Evolutionary conservation across 495 filamentous ascomycete genomes (phyloP), one percentile per base, ranked within the genome.

Genomic region (Aspergillus nanangensis): DNA sequence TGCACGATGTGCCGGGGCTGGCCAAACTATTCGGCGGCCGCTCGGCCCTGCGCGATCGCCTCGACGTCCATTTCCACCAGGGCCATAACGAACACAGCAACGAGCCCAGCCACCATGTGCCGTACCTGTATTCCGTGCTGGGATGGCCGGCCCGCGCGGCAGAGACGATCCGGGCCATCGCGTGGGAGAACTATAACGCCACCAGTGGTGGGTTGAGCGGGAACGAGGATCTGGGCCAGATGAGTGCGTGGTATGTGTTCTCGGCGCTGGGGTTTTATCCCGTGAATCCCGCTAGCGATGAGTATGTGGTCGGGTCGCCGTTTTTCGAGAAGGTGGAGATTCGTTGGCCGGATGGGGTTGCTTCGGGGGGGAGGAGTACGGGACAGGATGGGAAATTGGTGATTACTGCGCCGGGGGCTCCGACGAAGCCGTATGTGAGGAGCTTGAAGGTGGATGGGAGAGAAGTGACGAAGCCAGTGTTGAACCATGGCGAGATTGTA

Each of bases 161-260:
- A 0, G 53, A 59, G 41, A 45, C 38, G 3, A 52, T 62, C 3
- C 48, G 52, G 0, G 45, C 44, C 2, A 44, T 62, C 15, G 56
- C 58, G 3, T 62, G 58, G 58, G 15, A 36, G 0, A 59, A 56
- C 25, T 62, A 62, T 38, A 62, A 62, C 21, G 42, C 58, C n/a
- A 62, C 58, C 11, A 62, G 58, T 34, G 50, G 52, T 11, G 58
- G 58, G 11, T 44, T 62, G 1, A 46, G 58, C 15, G 58, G 58
- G 3, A 62, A 62, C 41, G 58, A 62, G 19, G 58, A 62, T 34
- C 20, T 62, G 21, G 58, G 58, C 5, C 58, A 62, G 46, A 62
- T 53, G 53, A 62, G 58, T 34, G 50, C 58, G 7, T 62, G 58
- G 58, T 62, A 62, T 38, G 27, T 62, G 4, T 62, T 59, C 22